Percentiles rank a stretch among this genome's conserved stretches.
phyloP scores from a whole-genome alignment of 2,329 filamentous ascomycete species.

The Xylariaceae sp. region DNA sequence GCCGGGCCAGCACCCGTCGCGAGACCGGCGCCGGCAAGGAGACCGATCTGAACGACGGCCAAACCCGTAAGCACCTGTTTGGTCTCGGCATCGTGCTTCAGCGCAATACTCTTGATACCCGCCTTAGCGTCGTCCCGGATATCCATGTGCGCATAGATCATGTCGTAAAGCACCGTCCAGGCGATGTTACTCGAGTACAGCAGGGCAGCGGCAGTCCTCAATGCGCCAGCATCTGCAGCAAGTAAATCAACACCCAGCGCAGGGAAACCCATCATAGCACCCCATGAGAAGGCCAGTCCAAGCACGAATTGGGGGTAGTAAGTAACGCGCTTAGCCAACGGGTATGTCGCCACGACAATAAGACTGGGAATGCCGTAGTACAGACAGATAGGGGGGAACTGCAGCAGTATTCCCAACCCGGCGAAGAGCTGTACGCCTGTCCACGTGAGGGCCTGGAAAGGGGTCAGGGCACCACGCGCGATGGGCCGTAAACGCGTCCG shows the following conservation, averaged over 20 bases:
- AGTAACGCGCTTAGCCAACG: slow-evolving; percentile 78
- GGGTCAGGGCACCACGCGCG: slow-evolving; percentile 70
- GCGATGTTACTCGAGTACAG: slow-evolving; percentile 75
- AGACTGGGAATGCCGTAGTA: slow-evolving; percentile 74
- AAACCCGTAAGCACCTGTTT: slow-evolving; percentile 70
- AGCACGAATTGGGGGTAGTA: slow-evolving; percentile 83
- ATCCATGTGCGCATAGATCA: slow-evolving; percentile 92
- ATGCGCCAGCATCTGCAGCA: slow-evolving; percentile 49
- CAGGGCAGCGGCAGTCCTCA: slow-evolving; percentile 53
- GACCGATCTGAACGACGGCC: slow-evolving; percentile 60
- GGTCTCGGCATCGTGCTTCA: slow-evolving; percentile 71
- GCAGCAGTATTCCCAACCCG: slow-evolving; percentile 67
- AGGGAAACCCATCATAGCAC: slow-evolving; percentile 81
- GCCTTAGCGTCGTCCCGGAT: slow-evolving; percentile 79
- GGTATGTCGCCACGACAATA: slow-evolving; percentile 68
- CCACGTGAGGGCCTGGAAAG: slow-evolving; percentile 65
- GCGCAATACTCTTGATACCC: slow-evolving; percentile 82
- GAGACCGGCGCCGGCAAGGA: slow-evolving; percentile 65
- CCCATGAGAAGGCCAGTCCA: slow-evolving; percentile 83
- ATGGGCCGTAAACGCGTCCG: slow-evolving; percentile 75
- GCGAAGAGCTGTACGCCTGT: slow-evolving; percentile 68
- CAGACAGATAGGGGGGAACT: slow-evolving; percentile 69
- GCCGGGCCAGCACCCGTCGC: slow-evolving; percentile 62
- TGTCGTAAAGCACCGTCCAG: slow-evolving; percentile 87
- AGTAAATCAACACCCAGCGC: slow-evolving; percentile 75